Conservation (phyloP, 192 early-diverging fungal genomes). For the Lobosporangium transversale region DNA sequence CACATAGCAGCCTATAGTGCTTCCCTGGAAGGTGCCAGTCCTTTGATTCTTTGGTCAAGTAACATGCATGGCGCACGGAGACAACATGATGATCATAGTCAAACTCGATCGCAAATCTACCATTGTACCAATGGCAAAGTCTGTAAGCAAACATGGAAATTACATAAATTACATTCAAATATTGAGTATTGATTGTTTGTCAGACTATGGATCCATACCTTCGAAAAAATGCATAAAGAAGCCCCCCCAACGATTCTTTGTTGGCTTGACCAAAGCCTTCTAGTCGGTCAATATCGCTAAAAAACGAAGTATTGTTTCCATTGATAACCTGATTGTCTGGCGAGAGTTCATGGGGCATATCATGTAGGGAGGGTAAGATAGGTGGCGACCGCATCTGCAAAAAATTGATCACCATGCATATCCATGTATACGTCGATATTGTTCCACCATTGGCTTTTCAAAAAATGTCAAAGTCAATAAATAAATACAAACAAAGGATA, state of each 20-base stretch:
- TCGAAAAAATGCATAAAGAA: constrained; percentile 90
- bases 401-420: constrained; percentile 92
- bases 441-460: constrained; percentile 90
- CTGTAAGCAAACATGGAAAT: too few species aligned
- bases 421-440: constrained; percentile 94
- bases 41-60: constrained; percentile 83
- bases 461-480: too few species aligned
- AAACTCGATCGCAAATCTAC: constrained; percentile 81
- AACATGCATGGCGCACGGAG: constrained; percentile 82
- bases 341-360: constrained; percentile 49
- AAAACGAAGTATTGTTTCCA: constrained; percentile 80
- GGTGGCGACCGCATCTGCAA: constrained; percentile 90
- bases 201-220: too few species aligned
- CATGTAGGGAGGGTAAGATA: constrained; percentile 88
- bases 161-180: too few species aligned
- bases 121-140: not conserved
- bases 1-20: constrained; percentile 77
- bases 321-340: constrained; percentile 50
- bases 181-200: too few species aligned
- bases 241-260: constrained; percentile 76
- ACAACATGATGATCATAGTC: constrained; percentile 84
- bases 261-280: constrained; percentile 76
- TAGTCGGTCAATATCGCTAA: constrained; percentile 73
- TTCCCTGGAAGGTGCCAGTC: constrained; percentile 83
- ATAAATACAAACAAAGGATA: not conserved